Percentiles rank a stretch among this genome's conserved stretches.
Conservation (phyloP, 1,139 yeast species). For the Protomyces pachydermus region DNA sequence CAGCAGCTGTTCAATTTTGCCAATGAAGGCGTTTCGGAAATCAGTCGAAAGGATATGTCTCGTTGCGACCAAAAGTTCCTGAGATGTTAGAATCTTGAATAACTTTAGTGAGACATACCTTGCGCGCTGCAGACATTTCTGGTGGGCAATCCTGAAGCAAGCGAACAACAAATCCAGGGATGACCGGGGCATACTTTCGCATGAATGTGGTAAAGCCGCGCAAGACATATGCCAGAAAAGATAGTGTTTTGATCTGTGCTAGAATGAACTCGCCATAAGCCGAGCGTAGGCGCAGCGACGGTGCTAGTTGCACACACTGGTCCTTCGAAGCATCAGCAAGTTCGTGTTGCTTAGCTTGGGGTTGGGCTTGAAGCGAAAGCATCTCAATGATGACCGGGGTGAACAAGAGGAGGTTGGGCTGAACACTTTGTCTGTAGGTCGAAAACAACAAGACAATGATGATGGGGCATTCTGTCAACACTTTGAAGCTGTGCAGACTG, state of each 20-base stretch:
- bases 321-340: slow-evolving; percentile 53
- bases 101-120: slow-evolving; percentile 36
- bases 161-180: slow-evolving; percentile 83
- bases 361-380: slow-evolving; percentile 68
- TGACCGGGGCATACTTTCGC: slow-evolving; percentile 56
- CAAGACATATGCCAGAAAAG: slow-evolving; percentile 87
- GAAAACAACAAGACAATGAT: slow-evolving; percentile 90
- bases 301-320: slow-evolving; percentile 60
- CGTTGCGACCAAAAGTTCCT: slow-evolving; percentile 84
- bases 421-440: slow-evolving; percentile 72
- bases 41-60: slow-evolving; percentile 90
- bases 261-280: slow-evolving; percentile 76
- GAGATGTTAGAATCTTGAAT: not conserved
- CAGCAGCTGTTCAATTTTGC: slow-evolving; percentile 76
- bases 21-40: slow-evolving; percentile 72
- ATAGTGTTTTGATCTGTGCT: slow-evolving; percentile 96
- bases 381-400: slow-evolving; percentile 77
- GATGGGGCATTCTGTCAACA: slow-evolving; percentile 93
- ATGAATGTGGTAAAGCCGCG: slow-evolving; percentile 74
- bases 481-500: slow-evolving; percentile 79
- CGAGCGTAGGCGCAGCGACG: not conserved
- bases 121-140: slow-evolving; percentile 87
- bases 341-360: slow-evolving; percentile 65
- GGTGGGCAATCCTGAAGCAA: slow-evolving; percentile 93
- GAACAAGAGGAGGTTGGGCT: slow-evolving; percentile 65